Conservation (phyloP, 2,329 filamentous ascomycete genomes). For the Achaetomium macrosporum region DNA sequence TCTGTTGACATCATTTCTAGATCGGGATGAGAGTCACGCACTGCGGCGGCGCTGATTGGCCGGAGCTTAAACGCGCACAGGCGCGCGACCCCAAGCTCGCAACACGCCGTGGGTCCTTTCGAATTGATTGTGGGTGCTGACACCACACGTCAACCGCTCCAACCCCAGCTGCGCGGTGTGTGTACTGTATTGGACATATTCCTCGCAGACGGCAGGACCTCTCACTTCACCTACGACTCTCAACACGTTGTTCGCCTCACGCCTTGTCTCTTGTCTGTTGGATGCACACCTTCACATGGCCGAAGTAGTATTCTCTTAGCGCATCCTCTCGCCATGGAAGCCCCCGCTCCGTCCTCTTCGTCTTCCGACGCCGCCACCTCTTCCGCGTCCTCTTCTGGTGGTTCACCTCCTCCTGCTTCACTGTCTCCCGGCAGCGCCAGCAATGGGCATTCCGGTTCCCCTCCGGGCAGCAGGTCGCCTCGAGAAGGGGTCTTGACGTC, state of each 20-base stretch:
- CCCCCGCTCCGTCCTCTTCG: background rate
- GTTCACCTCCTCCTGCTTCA: background rate
- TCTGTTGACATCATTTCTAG: slow-evolving; percentile 20
- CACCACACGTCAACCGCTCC: too few relatives aligned
- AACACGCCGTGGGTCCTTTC: slow-evolving; percentile 13
- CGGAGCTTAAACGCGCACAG: slow-evolving; percentile 13
- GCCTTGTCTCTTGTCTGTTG: too few relatives aligned
- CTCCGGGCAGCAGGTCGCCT: background rate
- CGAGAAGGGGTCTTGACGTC: background rate
- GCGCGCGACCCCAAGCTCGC: slow-evolving; percentile 1
- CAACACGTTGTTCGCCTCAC: too few relatives aligned
- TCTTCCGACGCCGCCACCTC: background rate
- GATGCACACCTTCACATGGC: too few relatives aligned
- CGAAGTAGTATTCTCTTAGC: too few relatives aligned
- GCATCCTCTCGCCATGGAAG: background rate
- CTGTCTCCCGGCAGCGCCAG: background rate
- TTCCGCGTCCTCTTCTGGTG: background rate
- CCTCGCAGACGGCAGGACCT: too few relatives aligned
- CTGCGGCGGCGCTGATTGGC: slow-evolving; percentile 13
- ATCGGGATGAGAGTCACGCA: slow-evolving; percentile 13
- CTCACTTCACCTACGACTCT: too few relatives aligned
- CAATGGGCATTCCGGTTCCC: background rate
- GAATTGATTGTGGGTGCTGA: too few relatives aligned
- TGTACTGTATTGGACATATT: too few relatives aligned
- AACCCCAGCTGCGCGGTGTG: too few relatives aligned